Base-by-base conservation (phyloP, 176 grass and related monocot species). In the Ampelocalamus luodianensis region DNA sequence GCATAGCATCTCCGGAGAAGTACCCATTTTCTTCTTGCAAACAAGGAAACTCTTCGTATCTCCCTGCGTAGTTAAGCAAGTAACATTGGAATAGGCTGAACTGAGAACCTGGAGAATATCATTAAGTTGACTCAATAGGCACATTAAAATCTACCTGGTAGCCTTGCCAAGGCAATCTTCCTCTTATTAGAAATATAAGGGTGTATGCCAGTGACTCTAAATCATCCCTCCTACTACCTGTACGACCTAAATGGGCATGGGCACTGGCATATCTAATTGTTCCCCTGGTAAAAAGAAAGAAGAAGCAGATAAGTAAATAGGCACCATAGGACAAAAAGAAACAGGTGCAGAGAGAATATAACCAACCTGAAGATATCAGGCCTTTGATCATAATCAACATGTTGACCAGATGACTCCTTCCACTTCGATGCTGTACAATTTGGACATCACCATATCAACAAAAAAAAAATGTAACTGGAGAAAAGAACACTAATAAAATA, bases 121-220 rank as follows among this genome's bases (percentile, higher is more conserved):
- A 74, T 79, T 42, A 72, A 77, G 44, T 79, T 80, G n/a, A 79
- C 58, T 53, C 15, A 49, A 26, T 36, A 73, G 63, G 51, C 26
- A 39, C 79, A 78, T 73, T 77, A 68, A 79, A 74, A 70, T 27
- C 40, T 90, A 99, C 96, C 96, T 99, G 96, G 76, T 94, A 99
- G 37, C 96, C 96, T 89, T 99, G 93, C 96, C 93, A 96, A 71
- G 96, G 96, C 63, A 99, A 89, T 80, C 93, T 95, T 89, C 96
- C 93, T 89, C 89, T 93, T 50, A 90, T 87, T 18, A 99, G 88
- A 80, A 99, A 99, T 81, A 99, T 88, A 65, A 99, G 87, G 48
- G 96, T 99, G 71, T 99, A 99, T 9, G 90, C 96, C 60, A 99
- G 79, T 77, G 96, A 99, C 74, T 99, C 96, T 46, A 99, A 90